Percentiles rank a stretch among this genome's conserved stretches.
Conservation (phyloP, 345 rosid species). For the Hirschfeldia incana region DNA sequence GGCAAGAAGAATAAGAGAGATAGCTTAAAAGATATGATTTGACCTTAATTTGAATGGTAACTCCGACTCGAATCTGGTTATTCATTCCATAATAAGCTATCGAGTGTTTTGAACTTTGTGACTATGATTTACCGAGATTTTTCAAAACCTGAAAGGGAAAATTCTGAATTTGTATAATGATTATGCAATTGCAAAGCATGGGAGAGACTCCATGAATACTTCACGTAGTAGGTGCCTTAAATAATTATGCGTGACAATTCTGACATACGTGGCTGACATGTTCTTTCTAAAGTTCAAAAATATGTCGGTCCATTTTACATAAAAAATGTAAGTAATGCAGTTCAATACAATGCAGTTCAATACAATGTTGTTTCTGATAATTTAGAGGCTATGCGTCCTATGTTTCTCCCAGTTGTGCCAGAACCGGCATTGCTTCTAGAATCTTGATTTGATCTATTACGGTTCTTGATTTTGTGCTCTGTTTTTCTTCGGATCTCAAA, state of each 20-base stretch:
- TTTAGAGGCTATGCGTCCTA: background rate
- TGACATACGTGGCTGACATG: constrained; percentile 18
- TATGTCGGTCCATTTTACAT: constrained; percentile 24
- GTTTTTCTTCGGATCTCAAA: constrained; percentile 4
- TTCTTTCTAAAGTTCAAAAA: constrained; percentile 8
- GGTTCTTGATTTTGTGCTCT: constrained; percentile 3
- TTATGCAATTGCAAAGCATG: constrained; percentile 1
- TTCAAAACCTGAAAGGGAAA: background rate
- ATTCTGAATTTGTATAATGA: background rate
- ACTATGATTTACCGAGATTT: background rate
- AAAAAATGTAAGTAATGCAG: constrained; percentile 41
- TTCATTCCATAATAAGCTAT: background rate
- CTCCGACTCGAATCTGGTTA: background rate
- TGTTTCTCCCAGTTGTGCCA: background rate
- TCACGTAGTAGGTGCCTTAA: constrained; percentile 2
- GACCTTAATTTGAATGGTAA: background rate
- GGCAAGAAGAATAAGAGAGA: background rate
- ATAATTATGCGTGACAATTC: constrained; percentile 8
- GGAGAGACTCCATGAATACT: background rate
- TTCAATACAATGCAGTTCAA: background rate
- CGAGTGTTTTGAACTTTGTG: background rate
- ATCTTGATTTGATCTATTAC: background rate
- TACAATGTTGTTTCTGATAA: background rate
- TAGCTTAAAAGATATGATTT: background rate
- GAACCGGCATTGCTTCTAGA: background rate